Evolutionary conservation across 2,329 filamentous ascomycete genomes (phyloP).

Genomic region (Chalara sp.): DNA sequence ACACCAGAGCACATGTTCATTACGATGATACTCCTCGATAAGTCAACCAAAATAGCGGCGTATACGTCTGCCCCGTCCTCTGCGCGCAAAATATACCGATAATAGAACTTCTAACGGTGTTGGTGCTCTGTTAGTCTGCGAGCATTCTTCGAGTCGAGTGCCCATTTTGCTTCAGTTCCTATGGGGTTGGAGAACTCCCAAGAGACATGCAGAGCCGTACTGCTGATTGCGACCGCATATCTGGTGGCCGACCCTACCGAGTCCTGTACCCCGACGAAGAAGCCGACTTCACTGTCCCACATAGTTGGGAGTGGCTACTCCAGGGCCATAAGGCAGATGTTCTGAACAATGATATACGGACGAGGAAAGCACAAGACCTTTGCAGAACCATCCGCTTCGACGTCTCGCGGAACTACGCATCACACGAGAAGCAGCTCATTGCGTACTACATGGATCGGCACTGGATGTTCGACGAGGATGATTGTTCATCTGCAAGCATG

Average conservation of each 20-base stretch:
- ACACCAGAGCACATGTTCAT: too few species aligned
- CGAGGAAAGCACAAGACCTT: slow-evolving; percentile 7
- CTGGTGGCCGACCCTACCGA: slow-evolving; percentile 6
- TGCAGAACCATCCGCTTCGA: slow-evolving; percentile 5
- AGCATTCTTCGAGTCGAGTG: slow-evolving; percentile 11
- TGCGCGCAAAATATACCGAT: too few species aligned
- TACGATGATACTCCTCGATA: too few species aligned
- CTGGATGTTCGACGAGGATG: slow-evolving; percentile 8
- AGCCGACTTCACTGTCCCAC: slow-evolving; percentile 8
- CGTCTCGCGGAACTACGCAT: slow-evolving; percentile 5
- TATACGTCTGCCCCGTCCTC: too few species aligned
- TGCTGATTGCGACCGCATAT: slow-evolving; percentile 5
- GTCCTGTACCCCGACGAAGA: slow-evolving; percentile 6
- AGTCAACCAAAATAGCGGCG: too few species aligned
- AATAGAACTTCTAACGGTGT: slow-evolving; percentile 8
- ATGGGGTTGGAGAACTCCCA: slow-evolving; percentile 7
- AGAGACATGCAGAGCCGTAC: slow-evolving; percentile 4
- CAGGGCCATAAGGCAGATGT: slow-evolving; percentile 2
- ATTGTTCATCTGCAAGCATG: slow-evolving; percentile 3
- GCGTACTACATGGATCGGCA: slow-evolving; percentile 6
- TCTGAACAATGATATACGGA: slow-evolving; percentile 6
- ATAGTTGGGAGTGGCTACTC: slow-evolving; percentile 7
- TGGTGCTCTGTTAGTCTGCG: slow-evolving; percentile 10
- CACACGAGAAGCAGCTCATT: slow-evolving; percentile 6
- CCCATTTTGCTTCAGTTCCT: slow-evolving; percentile 7